Base-by-base conservation (phyloP, 805 yeast genomes). In the Isabelozyma rhagii region DNA sequence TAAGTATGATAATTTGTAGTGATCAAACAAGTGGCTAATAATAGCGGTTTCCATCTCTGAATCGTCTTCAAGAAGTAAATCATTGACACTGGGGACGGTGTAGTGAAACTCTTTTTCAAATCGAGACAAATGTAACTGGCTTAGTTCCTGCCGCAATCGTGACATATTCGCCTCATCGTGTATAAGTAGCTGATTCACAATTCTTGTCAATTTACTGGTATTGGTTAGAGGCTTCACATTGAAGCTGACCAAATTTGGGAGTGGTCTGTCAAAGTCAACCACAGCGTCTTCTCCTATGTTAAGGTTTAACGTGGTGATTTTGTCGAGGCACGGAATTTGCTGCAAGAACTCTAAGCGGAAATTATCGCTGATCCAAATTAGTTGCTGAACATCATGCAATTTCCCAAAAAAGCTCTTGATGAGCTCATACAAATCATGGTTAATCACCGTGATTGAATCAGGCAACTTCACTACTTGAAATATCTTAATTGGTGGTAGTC, bases 401-500 rank as follows among this genome's bases (percentile, higher is more conserved):
- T 52, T 54, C 1, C 42, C 44, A 46, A 77, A 66, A 31, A 68
- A 68, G 4, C 50, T 47, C 4, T 53, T 45, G 8, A 77, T 58
- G 36, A 47, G 54, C 29, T 52, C 54, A 25, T 62, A 59, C 40
- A 70, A 58, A 4, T 64, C 66, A 28, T 59, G 52, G 44, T 75
- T 76, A 49, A 64, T 63, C 0, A 68, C 60, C 41, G 70, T 68
- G 27, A 75, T 64, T 21, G 77, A 72, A 51, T 75, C 78, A 0
- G 81, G 82, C 4, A 78, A 54, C 21, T 61, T 58, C 1, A 69
- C 56, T 45, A 74, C 65, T 43, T 63, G 68, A 18, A 78, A 54
- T 13, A 56, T 53, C 41, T 55, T 55, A 3, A 72, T 59, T 8
- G 28, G 44, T 8, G 55, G 55, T 40, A 48, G 51, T 39, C 38